Conservation (phyloP, 2,329 filamentous ascomycete species). For the Fusarium cicatricum region DNA sequence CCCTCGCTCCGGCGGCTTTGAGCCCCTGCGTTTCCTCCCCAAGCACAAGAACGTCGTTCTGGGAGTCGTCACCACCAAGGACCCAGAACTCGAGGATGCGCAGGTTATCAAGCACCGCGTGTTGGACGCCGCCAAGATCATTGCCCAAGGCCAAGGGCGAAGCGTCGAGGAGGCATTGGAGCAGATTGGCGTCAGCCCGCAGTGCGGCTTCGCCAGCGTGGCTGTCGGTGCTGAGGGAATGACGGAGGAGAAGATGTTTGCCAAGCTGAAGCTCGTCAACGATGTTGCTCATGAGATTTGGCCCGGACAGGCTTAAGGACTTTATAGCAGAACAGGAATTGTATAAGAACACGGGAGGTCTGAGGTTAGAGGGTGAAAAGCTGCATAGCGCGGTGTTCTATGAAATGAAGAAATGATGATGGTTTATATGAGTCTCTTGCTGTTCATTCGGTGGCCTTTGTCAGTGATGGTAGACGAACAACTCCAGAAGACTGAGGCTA, state of each 20-base stretch:
- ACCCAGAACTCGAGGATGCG: conserved; percentile 63
- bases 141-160: conserved; percentile 70
- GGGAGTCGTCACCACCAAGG: conserved; percentile 69
- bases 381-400: conserved; percentile 28
- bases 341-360: conserved; percentile 1
- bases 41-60: conserved; percentile 68
- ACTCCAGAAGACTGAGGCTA: too few species aligned
- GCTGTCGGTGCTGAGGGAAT: conserved; percentile 70
- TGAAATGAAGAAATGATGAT: not conserved
- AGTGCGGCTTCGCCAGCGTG: conserved; percentile 76
- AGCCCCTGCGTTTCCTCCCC: conserved; percentile 67
- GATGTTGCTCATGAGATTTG: conserved; percentile 73
- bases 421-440: not conserved
- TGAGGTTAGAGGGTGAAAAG: not conserved
- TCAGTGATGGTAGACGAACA: too few species aligned
- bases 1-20: conserved; percentile 66
- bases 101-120: conserved; percentile 63
- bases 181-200: conserved; percentile 72
- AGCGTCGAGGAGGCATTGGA: conserved; percentile 69
- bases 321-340: not conserved
- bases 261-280: conserved; percentile 73
- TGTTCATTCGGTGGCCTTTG: not conserved
- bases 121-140: conserved; percentile 67
- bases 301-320: conserved; percentile 44
- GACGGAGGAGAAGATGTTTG: conserved; percentile 73